Base-by-base conservation (phyloP, 306 rosid species). In the Lathyrus aphaca region DNA sequence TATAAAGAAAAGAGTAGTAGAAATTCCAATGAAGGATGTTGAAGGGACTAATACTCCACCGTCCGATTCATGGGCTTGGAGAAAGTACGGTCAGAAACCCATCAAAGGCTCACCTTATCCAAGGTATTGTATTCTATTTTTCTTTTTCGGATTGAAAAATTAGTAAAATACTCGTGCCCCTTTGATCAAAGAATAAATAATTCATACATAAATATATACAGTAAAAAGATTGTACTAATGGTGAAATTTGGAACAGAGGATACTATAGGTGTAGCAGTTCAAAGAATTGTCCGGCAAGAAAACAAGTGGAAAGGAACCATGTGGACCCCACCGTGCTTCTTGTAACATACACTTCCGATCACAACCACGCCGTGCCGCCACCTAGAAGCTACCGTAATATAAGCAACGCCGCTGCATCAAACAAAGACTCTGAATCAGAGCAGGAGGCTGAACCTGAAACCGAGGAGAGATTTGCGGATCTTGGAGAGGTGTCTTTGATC, bases 51-150 rank as follows among this genome's bases (percentile, higher is more conserved):
- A 61, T 19, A 61, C 67, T 38, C 67, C 67, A 18, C 67, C 67
- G 6, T 61, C 67, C 3, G 67, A 61, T 61, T 61, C 67, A 61
- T 61, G 67, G 67, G 49, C 67, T 9, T 61, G 67, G 67, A 61
- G 67, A 61, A 61, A 61, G 10, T 61, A 61, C 16, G 67, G 67
- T 1, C 67, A 61, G 16, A 61, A 61, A 61, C 67, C 67, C 5
- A 61, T 61, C 49, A 61, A 61, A 61, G 67, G 67, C 4, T 61
- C 67, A 7, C 67, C 67, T 38, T 61, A 61, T 61, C 67, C 67
- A 3, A 61, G 67, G 67, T 61, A 61, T 16, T 27, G 3, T 9
- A 8, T 12, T 55, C 17, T 35, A 25, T 1, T 23, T 23, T 23
- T 1, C 25, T 1, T 23, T 3, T 0, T 1, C 1, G 25, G 3